Base-by-base conservation (phyloP, 2,329 filamentous ascomycete species). In the Berkeleyomyces rouxiae region DNA sequence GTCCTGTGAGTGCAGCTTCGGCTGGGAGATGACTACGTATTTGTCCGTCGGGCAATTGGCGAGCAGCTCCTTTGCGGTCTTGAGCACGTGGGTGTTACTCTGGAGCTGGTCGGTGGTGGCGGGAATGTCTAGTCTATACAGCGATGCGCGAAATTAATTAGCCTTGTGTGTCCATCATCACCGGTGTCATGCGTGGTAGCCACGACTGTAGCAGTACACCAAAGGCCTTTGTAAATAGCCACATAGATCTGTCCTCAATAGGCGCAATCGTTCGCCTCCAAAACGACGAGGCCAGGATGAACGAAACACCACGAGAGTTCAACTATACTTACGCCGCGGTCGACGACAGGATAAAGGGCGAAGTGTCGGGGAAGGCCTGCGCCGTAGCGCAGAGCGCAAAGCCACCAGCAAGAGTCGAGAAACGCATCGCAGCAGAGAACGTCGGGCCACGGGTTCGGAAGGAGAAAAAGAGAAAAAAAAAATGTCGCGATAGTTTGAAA, bases 261-360 rank as follows among this genome's bases (percentile, higher is more conserved):
- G 11, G 23, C 11, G 16, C n/a, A 53, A 10, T 53, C 11, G 11
- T 9, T 7, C 11, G 11, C 7, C 11, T 53, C 11, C 31, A 23
- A 5, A 23, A 7, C 33, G 9, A 23, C 3, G 10, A n/a, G 7
- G 7, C 7, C 6, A 11, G 7, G 23, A 23, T 23, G 23, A 23
- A 3, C 4, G 4, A 31, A 36, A 55, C 43, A 49, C 39, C 57
- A 55, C 23, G 11, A 23, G 44, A 33, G 58, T 51, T 62, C 64
- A 63, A 63, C 66, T 62, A 65, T 61, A 70, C 85, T 70, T 85
- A 96, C 91, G 85, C 78, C 66, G 86, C 81, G 55, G 86, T 92
- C 40, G 92, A 96, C 72, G 95, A 86, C 67, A 96, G 76, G 71
- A 96, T 81, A 74, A 96, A 93, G 16, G 93, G 92, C 62, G 89